These are phyloP conservation scores for Epicoccum nigrum DNA, from an alignment of 2,329 filamentous ascomycete genomes.

Conservation along the genomic window DNA sequence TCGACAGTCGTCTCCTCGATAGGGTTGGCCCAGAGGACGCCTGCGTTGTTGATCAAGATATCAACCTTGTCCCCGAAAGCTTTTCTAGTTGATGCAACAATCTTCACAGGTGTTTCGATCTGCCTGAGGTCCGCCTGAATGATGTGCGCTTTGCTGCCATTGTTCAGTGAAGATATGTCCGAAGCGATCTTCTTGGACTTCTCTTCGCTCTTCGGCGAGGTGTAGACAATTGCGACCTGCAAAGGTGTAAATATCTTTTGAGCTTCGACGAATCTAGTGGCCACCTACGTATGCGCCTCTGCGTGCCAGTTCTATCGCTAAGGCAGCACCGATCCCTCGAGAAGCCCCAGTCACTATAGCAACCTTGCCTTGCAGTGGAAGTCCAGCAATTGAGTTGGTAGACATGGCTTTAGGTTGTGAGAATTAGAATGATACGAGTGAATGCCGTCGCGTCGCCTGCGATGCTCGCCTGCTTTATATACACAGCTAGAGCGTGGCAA, in stretches of 20 bases:
- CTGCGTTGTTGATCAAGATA: conserved; percentile 54
- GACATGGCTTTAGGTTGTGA: conserved; percentile 17
- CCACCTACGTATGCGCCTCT: conserved; percentile 51
- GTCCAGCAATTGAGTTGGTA: conserved; percentile 9
- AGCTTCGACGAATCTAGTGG: background rate
- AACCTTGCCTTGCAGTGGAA: conserved; percentile 41
- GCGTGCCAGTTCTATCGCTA: conserved; percentile 57
- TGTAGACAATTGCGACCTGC: conserved; percentile 54
- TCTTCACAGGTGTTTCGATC: conserved; percentile 43
- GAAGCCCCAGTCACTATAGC: conserved; percentile 59
- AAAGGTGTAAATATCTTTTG: conserved; percentile 6
- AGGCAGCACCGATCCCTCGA: conserved; percentile 57
- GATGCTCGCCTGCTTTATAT: background rate
- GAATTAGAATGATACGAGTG: no score
- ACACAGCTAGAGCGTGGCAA: background rate
- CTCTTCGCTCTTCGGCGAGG: conserved; percentile 47
- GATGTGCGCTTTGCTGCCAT: conserved; percentile 45
- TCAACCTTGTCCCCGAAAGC: conserved; percentile 51
- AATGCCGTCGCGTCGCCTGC: no score
- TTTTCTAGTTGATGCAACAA: conserved; percentile 44
- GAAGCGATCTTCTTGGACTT: conserved; percentile 42
- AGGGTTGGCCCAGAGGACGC: conserved; percentile 33
- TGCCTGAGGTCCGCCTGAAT: conserved; percentile 51
- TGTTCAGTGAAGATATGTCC: conserved; percentile 44
- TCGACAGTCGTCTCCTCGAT: conserved; percentile 49